Percentiles rank a stretch among this genome's conserved stretches.
Evolutionary conservation across 352 stramenopile genomes (phyloP).

Genomic region (Phytophthora palmivora): DNA sequence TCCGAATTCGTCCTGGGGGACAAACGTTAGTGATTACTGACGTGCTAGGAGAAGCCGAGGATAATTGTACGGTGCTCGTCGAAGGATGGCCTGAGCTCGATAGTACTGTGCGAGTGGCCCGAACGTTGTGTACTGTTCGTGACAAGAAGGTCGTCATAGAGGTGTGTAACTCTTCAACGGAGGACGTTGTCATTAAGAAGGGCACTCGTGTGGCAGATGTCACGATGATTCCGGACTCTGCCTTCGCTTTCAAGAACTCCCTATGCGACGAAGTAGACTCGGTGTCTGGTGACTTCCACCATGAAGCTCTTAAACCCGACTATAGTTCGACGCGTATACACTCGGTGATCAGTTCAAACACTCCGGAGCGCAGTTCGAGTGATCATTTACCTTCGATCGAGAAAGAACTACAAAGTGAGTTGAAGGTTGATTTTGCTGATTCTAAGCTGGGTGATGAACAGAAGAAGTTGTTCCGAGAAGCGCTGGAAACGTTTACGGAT

Average conservation of each 20-base stretch:
- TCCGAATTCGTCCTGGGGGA: neutral
- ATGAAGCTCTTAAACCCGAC: too few species aligned
- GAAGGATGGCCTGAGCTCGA: neutral
- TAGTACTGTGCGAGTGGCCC: neutral
- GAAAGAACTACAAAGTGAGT: neutral
- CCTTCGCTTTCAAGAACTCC: neutral
- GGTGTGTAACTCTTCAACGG: constrained; percentile 10
- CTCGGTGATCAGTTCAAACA: too few species aligned
- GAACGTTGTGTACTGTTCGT: constrained; percentile 1
- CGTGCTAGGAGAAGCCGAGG: neutral
- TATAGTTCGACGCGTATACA: too few species aligned
- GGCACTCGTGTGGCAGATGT: neutral
- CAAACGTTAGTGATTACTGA: neutral
- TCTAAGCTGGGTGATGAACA: too few species aligned
- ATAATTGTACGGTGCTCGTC: neutral
- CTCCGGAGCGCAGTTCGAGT: too few species aligned
- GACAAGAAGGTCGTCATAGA: neutral
- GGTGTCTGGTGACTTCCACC: neutral
- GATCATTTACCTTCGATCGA: neutral
- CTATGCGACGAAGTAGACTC: neutral
- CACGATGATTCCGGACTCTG: constrained; percentile 1
- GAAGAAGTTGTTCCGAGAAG: neutral
- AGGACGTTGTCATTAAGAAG: constrained; percentile 1
- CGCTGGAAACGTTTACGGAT: too few species aligned
- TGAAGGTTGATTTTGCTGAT: neutral